A percentile compares a stretch with the other conserved stretches of the same genome.
phyloP scores from a whole-genome alignment of 306 rosid species.

The Cajanus cajan region DNA sequence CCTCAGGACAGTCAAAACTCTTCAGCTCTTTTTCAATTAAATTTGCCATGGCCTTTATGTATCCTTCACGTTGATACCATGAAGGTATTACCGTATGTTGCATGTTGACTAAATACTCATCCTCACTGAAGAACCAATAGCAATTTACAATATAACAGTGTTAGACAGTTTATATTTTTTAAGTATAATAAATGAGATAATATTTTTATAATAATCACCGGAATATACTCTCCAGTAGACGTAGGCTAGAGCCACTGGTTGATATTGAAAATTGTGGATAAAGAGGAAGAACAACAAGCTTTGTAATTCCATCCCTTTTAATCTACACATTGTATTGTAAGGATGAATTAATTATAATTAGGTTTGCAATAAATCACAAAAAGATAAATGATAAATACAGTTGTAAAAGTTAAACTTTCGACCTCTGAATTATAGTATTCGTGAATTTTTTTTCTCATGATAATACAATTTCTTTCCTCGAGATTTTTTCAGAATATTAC shows the following conservation, averaged over 20 bases:
- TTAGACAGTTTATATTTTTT: neutral
- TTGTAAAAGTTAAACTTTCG: neutral
- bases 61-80: conserved; percentile 91
- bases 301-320: conserved; percentile 74
- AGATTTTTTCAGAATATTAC: neutral
- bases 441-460: neutral
- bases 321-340: conserved; percentile 44
- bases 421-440: neutral
- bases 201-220: conserved; percentile 42
- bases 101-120: conserved; percentile 86
- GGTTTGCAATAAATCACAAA: neutral
- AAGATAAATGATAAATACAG: neutral
- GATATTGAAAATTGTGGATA: conserved; percentile 95
- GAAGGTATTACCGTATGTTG: conserved; percentile 93
- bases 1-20: conserved; percentile 49
- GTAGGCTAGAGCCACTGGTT: conserved; percentile 88
- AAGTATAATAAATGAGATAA: conserved; percentile 1
- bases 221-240: conserved; percentile 81
- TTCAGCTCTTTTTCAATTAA: conserved; percentile 75
- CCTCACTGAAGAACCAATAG: conserved; percentile 60
- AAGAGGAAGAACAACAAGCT: conserved; percentile 87
- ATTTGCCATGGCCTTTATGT: conserved; percentile 84
- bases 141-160: conserved; percentile 13
- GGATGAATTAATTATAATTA: conserved; percentile 22
- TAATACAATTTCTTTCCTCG: neutral